Percentiles rank a stretch among this genome's conserved stretches.
Evolutionary conservation across 75 land plant species (phyloP).

Genomic region (Azolla pinnata): DNA sequence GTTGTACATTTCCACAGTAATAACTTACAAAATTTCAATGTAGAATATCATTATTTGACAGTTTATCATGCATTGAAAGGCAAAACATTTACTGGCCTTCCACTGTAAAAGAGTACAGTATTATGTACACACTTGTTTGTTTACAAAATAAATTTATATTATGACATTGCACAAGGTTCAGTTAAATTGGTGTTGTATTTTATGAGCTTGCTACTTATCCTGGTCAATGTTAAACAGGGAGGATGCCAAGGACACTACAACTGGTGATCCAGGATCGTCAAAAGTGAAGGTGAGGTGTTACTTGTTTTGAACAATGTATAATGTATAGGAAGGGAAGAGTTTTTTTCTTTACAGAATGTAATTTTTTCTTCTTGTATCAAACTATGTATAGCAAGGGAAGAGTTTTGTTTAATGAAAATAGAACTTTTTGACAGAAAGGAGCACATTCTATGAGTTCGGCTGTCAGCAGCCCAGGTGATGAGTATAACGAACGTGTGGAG

Average conservation of each 20-base stretch:
- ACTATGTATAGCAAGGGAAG: too few species aligned
- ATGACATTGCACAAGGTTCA: too few species aligned
- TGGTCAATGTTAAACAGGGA: too few species aligned
- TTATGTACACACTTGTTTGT: too few species aligned
- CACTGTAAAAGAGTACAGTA: too few species aligned
- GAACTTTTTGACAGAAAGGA: neutral
- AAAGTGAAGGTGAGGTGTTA: slow-evolving; percentile 1
- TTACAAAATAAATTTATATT: too few species aligned
- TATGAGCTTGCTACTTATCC: too few species aligned
- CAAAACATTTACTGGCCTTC: too few species aligned
- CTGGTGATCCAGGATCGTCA: slow-evolving; percentile 2
- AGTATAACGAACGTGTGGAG: neutral
- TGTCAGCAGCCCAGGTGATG: neutral
- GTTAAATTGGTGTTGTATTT: too few species aligned
- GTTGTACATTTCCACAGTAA: too few species aligned
- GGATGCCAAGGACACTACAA: neutral
- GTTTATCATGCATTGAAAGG: neutral
- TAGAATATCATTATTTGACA: neutral
- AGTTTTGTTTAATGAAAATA: neutral
- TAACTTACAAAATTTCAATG: neutral
- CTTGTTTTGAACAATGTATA: neutral
- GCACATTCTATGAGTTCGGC: too few species aligned
- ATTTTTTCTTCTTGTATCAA: neutral
- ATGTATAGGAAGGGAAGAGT: neutral
- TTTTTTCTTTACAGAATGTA: neutral